phyloP scores from a whole-genome alignment of 495 filamentous ascomycete species.

The Bathelium albidoporum region DNA sequence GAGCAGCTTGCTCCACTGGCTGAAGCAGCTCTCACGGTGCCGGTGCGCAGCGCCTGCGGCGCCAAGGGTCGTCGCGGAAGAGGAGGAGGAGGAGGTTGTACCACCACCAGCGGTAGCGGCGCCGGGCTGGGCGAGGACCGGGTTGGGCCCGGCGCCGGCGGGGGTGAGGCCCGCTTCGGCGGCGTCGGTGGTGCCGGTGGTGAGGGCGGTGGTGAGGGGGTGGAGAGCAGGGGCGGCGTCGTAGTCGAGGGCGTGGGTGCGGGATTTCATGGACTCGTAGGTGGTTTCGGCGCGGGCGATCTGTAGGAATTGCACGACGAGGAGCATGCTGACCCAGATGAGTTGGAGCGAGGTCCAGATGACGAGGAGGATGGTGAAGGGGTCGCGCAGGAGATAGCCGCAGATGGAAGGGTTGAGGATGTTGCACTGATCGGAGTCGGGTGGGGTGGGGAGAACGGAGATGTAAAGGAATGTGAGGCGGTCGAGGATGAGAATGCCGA shows the following conservation, averaged over 20 bases:
- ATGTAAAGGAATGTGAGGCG: conserved; percentile 39
- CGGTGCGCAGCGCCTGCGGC: conserved; percentile 39
- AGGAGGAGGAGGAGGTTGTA: conserved; percentile 36
- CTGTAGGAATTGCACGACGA: conserved; percentile 84
- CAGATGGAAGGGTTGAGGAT: conserved; percentile 67
- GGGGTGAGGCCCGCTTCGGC: conserved; percentile 58
- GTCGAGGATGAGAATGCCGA: conserved; percentile 57
- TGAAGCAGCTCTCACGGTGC: conserved; percentile 46
- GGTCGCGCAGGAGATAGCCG: conserved; percentile 60
- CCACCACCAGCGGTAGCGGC: too few relatives aligned
- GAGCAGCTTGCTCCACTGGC: conserved; percentile 72
- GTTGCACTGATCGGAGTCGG: conserved; percentile 48
- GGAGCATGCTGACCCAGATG: conserved; percentile 90
- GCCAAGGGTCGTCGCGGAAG: neutral
- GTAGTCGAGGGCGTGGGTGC: conserved; percentile 49
- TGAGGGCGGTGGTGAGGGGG: conserved; percentile 65
- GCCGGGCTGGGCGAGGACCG: conserved; percentile 12
- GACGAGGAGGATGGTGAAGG: conserved; percentile 68
- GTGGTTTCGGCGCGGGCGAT: conserved; percentile 87
- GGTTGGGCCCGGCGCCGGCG: conserved; percentile 31
- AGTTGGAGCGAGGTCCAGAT: conserved; percentile 75
- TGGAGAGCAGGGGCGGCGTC: conserved; percentile 29
- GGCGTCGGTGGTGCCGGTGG: conserved; percentile 55
- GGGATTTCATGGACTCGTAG: conserved; percentile 72
- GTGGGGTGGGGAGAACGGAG: conserved; percentile 36